A percentile compares a stretch with the other conserved stretches of the same genome.
These are phyloP conservation scores for Aspergillus japonicus DNA, from an alignment of 2,329 filamentous ascomycete species.

Conservation along the genomic window DNA sequence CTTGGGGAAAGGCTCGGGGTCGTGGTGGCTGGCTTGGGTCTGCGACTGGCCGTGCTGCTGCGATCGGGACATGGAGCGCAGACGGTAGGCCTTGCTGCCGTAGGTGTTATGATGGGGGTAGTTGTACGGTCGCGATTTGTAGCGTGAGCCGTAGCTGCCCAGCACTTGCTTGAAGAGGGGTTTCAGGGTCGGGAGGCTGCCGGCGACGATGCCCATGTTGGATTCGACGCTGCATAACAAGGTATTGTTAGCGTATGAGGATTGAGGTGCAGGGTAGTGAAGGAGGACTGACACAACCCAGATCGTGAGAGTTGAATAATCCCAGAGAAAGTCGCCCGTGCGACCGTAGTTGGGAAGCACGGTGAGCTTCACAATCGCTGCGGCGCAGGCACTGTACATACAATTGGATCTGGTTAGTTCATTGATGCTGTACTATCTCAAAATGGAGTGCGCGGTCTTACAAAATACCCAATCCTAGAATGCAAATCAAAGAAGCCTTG, in stretches of 20 bases:
- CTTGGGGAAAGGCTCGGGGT: neutral
- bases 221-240: no score
- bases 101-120: conserved; percentile 7
- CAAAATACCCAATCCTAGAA: conserved; percentile 48
- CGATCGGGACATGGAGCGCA: conserved; percentile 14
- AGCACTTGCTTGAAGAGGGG: conserved; percentile 32
- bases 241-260: no score
- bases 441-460: conserved; percentile 12
- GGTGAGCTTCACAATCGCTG: conserved; percentile 45
- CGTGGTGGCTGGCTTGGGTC: neutral
- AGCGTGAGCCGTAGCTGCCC: conserved; percentile 18
- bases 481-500: conserved; percentile 39
- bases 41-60: conserved; percentile 2
- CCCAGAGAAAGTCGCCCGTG: conserved; percentile 46
- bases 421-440: no score
- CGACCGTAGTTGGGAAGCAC: conserved; percentile 43
- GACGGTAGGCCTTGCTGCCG: conserved; percentile 14
- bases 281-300: conserved; percentile 45
- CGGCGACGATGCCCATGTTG: conserved; percentile 33
- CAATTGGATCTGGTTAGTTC: neutral
- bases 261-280: no score
- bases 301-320: conserved; percentile 49
- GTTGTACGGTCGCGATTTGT: conserved; percentile 14
- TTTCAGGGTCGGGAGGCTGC: conserved; percentile 32
- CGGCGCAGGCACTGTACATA: conserved; percentile 37